Percentiles rank a stretch among this genome's conserved stretches.
Conservation (phyloP, 2,329 filamentous ascomycete genomes). For the Lecanicillium sp. region DNA sequence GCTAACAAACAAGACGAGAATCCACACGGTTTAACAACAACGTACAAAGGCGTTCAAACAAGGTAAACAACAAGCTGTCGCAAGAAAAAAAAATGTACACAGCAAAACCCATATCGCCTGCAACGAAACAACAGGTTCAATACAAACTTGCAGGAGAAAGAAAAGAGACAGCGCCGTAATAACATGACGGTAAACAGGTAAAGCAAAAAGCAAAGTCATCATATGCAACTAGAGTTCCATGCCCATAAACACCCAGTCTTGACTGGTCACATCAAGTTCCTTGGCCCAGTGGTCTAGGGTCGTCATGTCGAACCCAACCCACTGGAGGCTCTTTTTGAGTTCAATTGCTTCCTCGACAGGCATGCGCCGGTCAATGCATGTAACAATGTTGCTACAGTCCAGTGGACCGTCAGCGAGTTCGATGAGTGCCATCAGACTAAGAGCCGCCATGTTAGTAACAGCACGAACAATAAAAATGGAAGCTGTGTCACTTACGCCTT, state of each 20-base stretch:
- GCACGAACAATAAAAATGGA: background rate
- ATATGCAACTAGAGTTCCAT: conserved; percentile 62
- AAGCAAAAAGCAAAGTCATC: background rate
- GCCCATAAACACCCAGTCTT: conserved; percentile 76
- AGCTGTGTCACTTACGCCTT: conserved; percentile 81
- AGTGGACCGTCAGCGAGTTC: conserved; percentile 76
- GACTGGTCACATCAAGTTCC: conserved; percentile 59
- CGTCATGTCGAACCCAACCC: conserved; percentile 83
- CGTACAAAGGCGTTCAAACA: background rate
- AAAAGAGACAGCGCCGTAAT: conserved; percentile 10
- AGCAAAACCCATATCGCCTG: conserved; percentile 9
- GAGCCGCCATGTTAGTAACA: conserved; percentile 24
- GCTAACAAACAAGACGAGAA: background rate
- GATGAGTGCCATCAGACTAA: conserved; percentile 78
- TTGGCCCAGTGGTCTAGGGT: conserved; percentile 71
- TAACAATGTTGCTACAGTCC: conserved; percentile 68
- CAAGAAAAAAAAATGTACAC: conserved; percentile 9
- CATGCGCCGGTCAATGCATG: conserved; percentile 70
- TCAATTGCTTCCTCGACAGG: conserved; percentile 54
- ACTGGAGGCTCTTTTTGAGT: conserved; percentile 76
- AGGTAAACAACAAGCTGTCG: background rate
- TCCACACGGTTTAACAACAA: background rate
- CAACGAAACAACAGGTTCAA: no score
- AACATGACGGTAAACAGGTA: background rate
- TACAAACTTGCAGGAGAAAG: conserved; percentile 9